Percentiles rank a stretch among this genome's conserved stretches.
Evolutionary conservation across 192 early-diverging fungal species (phyloP).

Genomic region (Umbelopsis ramanniana): DNA sequence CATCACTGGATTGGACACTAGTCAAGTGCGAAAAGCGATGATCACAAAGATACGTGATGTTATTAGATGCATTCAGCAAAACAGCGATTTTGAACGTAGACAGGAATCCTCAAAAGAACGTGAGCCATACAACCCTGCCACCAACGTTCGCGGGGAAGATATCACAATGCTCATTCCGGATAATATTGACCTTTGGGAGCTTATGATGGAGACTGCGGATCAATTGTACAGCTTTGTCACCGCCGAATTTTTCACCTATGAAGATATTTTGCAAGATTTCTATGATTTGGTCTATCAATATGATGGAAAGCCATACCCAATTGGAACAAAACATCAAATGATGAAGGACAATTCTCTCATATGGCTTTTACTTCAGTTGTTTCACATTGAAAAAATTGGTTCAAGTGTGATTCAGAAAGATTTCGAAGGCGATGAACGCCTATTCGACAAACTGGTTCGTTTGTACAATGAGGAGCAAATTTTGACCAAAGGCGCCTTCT

Average conservation of each 20-base stretch:
- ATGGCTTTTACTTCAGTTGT: constrained; percentile 74
- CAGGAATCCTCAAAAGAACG: constrained; percentile 27
- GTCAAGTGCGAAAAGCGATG: constrained; percentile 53
- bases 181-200: constrained; percentile 72
- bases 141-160: constrained; percentile 32
- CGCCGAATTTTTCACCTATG: constrained; percentile 61
- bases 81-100: constrained; percentile 32
- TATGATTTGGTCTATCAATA: constrained; percentile 57
- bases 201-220: constrained; percentile 77
- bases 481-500: constrained; percentile 72
- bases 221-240: constrained; percentile 75
- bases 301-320: constrained; percentile 50
- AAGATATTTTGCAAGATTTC: constrained; percentile 57
- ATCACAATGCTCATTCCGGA: constrained; percentile 67
- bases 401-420: constrained; percentile 65
- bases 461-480: constrained; percentile 80
- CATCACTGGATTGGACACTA: constrained; percentile 41
- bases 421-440: constrained; percentile 68
- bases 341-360: constrained; percentile 76
- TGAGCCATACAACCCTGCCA: constrained; percentile 31
- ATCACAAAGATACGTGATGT: constrained; percentile 55
- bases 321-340: constrained; percentile 43
- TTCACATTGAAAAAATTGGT: constrained; percentile 67
- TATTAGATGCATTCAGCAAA: constrained; percentile 55
- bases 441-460: constrained; percentile 69